phyloP scores from a whole-genome alignment of 1,139 yeast genomes.

The Sugiyamaella sp. region DNA sequence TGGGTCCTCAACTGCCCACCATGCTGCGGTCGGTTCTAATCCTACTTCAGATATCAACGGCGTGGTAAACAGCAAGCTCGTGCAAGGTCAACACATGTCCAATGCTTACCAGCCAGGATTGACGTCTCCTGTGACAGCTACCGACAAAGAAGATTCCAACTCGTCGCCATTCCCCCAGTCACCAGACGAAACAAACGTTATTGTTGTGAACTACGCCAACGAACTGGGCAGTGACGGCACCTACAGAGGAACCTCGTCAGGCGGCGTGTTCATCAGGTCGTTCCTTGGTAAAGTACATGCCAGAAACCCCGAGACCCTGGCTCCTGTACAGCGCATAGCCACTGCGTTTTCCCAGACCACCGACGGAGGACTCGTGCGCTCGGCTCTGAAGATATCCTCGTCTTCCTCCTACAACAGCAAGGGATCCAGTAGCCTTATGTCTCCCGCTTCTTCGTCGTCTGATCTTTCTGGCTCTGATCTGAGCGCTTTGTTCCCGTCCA shows the following conservation, averaged over 20 bases:
- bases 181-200: slow-evolving; percentile 31
- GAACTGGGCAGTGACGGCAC: slow-evolving; percentile 37
- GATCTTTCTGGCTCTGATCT: not conserved
- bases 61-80: not conserved
- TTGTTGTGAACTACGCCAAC: slow-evolving; percentile 36
- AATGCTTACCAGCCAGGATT: too few relatives aligned
- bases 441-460: slow-evolving; percentile 21
- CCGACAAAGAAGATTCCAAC: not conserved
- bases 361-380: slow-evolving; percentile 13
- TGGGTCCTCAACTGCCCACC: not conserved
- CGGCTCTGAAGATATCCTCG: slow-evolving; percentile 19
- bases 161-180: slow-evolving; percentile 10
- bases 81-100: not conserved
- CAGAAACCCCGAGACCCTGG: slow-evolving; percentile 32
- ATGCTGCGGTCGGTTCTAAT: not conserved
- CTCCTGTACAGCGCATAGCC: slow-evolving; percentile 28
- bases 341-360: slow-evolving; percentile 24
- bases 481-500: slow-evolving; percentile 33
- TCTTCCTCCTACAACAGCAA: slow-evolving; percentile 16
- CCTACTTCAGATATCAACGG: too few relatives aligned
- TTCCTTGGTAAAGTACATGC: slow-evolving; percentile 36
- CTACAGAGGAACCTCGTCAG: slow-evolving; percentile 42
- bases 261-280: slow-evolving; percentile 38
- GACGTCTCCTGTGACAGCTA: not conserved
- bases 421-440: slow-evolving; percentile 3